phyloP scores from a whole-genome alignment of 352 stramenopile species.

The Pythium aphanidermatum region DNA sequence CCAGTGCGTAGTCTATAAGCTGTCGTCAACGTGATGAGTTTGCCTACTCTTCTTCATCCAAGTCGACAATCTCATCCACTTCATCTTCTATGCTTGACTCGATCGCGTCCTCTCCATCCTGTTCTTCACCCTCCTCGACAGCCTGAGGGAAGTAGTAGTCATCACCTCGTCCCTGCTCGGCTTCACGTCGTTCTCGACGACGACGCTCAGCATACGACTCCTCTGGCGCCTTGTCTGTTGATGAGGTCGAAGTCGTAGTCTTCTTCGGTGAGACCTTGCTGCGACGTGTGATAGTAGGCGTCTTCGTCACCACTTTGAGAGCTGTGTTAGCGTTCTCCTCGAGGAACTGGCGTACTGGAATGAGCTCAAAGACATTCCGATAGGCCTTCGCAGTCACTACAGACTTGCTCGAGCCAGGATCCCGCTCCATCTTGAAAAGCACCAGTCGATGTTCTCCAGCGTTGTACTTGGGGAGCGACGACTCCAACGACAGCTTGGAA shows the following conservation, averaged over 20 bases:
- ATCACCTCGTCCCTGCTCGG: constrained; percentile 32
- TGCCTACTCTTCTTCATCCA: constrained; percentile 34
- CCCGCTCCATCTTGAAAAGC: constrained; percentile 52
- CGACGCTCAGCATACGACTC: constrained; percentile 23
- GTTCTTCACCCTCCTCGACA: constrained; percentile 14
- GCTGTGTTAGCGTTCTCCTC: constrained; percentile 26
- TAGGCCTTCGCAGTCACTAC: constrained; percentile 50
- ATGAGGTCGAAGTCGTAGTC: neutral
- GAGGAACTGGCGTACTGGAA: constrained; percentile 53
- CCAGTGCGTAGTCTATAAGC: constrained; percentile 1
- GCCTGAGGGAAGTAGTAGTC: constrained; percentile 40
- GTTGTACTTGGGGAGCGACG: constrained; percentile 34
- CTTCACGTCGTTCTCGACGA: constrained; percentile 12
- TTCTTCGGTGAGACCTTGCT: constrained; percentile 19
- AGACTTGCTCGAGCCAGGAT: constrained; percentile 24
- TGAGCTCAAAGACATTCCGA: constrained; percentile 52
- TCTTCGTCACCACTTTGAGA: constrained; percentile 48
- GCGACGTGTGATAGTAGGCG: constrained; percentile 41
- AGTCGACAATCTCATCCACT: constrained; percentile 34
- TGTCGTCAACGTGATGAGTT: constrained; percentile 6
- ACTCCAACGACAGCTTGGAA: constrained; percentile 66
- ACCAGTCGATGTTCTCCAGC: constrained; percentile 53
- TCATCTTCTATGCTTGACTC: constrained; percentile 14
- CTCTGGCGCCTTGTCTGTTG: constrained; percentile 11
- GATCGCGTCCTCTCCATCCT: neutral